A percentile compares a stretch with the other conserved stretches of the same genome.
Evolutionary conservation across 805 yeast species (phyloP).

Genomic region (Wickerhamomyces hampshirensis): DNA sequence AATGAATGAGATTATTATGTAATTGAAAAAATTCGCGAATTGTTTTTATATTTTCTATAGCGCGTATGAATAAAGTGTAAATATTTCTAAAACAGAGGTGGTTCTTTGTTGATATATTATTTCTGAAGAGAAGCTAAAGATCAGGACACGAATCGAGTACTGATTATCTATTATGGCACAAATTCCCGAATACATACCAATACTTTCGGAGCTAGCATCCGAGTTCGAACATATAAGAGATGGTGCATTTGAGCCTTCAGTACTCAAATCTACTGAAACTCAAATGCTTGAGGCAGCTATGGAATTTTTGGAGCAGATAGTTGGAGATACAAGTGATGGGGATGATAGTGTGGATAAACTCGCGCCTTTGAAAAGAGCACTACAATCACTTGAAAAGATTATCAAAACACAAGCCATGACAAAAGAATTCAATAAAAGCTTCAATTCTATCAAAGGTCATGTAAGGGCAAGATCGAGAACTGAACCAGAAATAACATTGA

Average conservation of each 20-base stretch:
- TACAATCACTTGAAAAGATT: slow-evolving; percentile 18
- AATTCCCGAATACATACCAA: too few species aligned
- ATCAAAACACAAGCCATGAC: slow-evolving; percentile 12
- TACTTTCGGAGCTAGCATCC: slow-evolving; percentile 1
- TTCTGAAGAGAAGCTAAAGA: too few species aligned
- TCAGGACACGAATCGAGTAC: too few species aligned
- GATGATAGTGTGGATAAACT: slow-evolving; percentile 8
- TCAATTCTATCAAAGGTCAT: slow-evolving; percentile 11
- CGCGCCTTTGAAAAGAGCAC: slow-evolving; percentile 6
- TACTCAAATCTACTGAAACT: slow-evolving; percentile 6
- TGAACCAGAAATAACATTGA: slow-evolving; percentile 12
- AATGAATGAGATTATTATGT: too few species aligned
- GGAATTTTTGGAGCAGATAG: slow-evolving; percentile 12
- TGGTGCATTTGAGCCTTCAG: slow-evolving; percentile 2
- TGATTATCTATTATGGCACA: slow-evolving; percentile 3
- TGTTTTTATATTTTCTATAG: too few species aligned
- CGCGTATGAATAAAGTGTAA: too few species aligned
- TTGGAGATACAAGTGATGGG: slow-evolving; percentile 6
- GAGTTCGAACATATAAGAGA: slow-evolving; percentile 8
- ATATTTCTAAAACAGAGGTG: too few species aligned
- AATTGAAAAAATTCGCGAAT: too few species aligned
- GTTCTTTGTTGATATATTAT: too few species aligned
- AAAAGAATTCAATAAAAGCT: slow-evolving; percentile 8
- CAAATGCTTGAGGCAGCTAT: slow-evolving; percentile 13
- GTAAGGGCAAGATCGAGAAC: slow-evolving; percentile 2